Conservation (phyloP, 345 rosid species). For the Schrenkiella parvula region DNA sequence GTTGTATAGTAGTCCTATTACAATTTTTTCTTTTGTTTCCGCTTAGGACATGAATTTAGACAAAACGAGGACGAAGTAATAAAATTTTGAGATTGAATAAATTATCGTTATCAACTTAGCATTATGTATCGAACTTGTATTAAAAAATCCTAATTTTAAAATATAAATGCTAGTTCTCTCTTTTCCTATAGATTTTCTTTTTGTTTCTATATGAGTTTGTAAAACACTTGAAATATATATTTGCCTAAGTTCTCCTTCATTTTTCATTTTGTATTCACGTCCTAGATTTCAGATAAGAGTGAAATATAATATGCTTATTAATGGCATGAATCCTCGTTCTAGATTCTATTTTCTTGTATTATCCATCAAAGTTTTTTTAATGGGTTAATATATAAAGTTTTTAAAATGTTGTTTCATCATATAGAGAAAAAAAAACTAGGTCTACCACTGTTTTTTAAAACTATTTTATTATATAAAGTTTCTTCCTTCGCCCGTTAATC, state of each 20-base stretch:
- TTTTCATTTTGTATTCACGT: background rate
- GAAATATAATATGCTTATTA: background rate
- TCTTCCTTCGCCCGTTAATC: constrained; percentile 7
- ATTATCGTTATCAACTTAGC: no score
- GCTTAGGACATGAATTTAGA: no score
- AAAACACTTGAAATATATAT: background rate
- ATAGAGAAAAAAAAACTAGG: background rate
- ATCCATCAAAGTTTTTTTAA: background rate
- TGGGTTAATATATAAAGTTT: background rate
- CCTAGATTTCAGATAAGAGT: background rate
- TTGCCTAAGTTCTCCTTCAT: background rate
- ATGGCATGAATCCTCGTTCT: background rate
- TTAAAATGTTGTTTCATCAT: background rate
- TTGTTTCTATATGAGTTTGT: background rate
- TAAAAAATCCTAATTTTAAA: no score
- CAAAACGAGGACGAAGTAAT: no score
- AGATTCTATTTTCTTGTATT: background rate
- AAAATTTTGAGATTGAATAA: no score
- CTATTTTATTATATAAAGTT: background rate
- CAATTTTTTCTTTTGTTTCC: background rate
- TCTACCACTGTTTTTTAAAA: background rate
- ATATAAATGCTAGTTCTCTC: background rate
- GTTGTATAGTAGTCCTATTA: background rate
- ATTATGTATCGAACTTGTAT: no score
- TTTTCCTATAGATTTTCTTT: background rate